These are phyloP conservation scores for Rhodotorula sphaerocarpa DNA, from an alignment of 768 basidiomycete genomes.

Conservation along the genomic window DNA sequence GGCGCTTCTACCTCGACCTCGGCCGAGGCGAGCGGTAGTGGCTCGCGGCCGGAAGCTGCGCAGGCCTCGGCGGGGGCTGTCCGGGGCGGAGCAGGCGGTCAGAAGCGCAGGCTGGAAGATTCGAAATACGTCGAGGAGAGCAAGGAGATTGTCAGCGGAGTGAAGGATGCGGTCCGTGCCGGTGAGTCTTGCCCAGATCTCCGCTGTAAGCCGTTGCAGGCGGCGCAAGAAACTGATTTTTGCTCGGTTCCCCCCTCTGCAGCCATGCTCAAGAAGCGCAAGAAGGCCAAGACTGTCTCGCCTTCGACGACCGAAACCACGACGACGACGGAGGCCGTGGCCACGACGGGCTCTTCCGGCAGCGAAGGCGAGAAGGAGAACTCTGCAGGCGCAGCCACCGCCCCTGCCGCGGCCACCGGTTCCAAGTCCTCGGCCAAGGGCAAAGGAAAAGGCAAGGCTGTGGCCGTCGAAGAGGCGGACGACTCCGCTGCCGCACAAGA, in stretches of 20 bases:
- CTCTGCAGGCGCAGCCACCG: background rate
- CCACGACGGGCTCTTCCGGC: background rate
- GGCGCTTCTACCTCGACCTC: slow-evolving; percentile 41
- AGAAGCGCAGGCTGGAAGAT: slow-evolving; percentile 86
- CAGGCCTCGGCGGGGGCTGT: slow-evolving; percentile 43
- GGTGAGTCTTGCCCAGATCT: slow-evolving; percentile 51
- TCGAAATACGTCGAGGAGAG: slow-evolving; percentile 85
- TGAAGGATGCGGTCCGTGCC: slow-evolving; percentile 77
- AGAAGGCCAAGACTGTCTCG: slow-evolving; percentile 47
- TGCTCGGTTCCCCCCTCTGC: slow-evolving; percentile 32
- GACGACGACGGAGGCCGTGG: too few species aligned
- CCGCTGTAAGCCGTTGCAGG: background rate
- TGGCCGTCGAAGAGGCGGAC: background rate
- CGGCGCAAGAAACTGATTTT: slow-evolving; percentile 2
- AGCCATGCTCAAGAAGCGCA: slow-evolving; percentile 69
- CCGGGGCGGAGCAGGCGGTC: slow-evolving; percentile 51
- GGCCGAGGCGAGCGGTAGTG: slow-evolving; percentile 27
- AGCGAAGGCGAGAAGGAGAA: slow-evolving; percentile 19
- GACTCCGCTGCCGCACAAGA: background rate
- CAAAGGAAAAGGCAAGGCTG: slow-evolving; percentile 30
- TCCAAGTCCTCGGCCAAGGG: background rate
- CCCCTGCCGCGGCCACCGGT: background rate
- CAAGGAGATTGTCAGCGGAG: slow-evolving; percentile 77
- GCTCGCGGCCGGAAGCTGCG: slow-evolving; percentile 41
- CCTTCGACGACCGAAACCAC: background rate